Evolutionary conservation across 352 stramenopile species (phyloP).

Genomic region (Pythium myriotylum): DNA sequence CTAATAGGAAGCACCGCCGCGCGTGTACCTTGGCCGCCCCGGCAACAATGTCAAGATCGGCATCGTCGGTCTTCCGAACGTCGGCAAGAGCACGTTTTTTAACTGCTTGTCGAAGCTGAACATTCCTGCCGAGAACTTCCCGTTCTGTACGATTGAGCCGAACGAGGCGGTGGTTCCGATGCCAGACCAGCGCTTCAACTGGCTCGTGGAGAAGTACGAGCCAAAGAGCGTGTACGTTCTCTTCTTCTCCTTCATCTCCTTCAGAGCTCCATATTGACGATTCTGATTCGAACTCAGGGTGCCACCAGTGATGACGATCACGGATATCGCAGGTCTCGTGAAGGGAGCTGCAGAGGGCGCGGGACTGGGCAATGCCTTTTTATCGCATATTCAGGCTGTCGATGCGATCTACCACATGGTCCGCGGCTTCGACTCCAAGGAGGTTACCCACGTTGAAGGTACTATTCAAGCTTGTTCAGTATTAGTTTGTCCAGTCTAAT

Average conservation of each 20-base stretch:
- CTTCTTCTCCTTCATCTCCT: conserved; percentile 3
- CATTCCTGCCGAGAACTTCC: conserved; percentile 92
- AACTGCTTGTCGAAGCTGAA: conserved; percentile 97
- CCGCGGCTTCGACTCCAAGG: conserved; percentile 96
- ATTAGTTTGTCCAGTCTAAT: conserved; percentile 38
- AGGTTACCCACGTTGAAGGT: conserved; percentile 99
- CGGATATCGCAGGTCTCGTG: conserved; percentile 99
- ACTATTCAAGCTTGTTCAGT: not conserved
- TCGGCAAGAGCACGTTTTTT: conserved; percentile 99
- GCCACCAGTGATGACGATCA: conserved; percentile 97
- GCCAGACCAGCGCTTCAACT: conserved; percentile 98
- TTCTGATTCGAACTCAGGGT: no score
- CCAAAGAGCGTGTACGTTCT: conserved; percentile 26
- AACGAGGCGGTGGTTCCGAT: conserved; percentile 98
- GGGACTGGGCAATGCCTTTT: conserved; percentile 99
- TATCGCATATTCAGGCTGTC: conserved; percentile 99
- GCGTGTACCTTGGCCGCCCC: conserved; percentile 82
- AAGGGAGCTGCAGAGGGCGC: conserved; percentile 96
- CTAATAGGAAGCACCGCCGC: conserved; percentile 69
- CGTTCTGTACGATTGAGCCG: conserved; percentile 99
- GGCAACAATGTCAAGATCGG: conserved; percentile 98
- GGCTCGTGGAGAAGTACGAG: conserved; percentile 90
- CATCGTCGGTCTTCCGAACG: conserved; percentile 99
- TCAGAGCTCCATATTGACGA: no score
- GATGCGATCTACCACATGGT: conserved; percentile 99